Evolutionary conservation across 371 early-diverging fungal species (phyloP).

Genomic region (Dentiscutata heterogama): DNA sequence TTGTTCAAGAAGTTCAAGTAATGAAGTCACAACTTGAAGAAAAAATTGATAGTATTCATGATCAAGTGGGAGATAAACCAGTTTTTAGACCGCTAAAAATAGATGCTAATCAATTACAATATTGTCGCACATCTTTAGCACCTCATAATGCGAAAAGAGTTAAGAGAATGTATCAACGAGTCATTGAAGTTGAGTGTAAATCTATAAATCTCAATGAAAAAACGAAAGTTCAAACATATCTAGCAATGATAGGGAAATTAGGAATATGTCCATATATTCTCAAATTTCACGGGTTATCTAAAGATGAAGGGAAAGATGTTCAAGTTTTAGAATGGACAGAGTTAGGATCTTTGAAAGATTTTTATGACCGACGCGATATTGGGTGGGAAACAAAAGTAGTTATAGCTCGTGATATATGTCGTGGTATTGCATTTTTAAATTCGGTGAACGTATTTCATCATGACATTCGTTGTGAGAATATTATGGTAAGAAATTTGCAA

Average conservation of each 20-base stretch:
- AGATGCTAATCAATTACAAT: no score
- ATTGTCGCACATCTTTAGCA: no score
- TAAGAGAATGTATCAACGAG: no score
- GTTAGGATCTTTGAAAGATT: slow-evolving; percentile 9
- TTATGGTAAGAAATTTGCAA: background rate
- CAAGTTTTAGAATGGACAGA: slow-evolving; percentile 35
- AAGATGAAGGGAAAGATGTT: background rate
- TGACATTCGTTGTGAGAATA: slow-evolving; percentile 24
- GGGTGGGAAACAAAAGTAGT: background rate
- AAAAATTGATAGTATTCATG: no score
- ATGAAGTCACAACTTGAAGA: no score
- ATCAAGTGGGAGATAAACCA: no score
- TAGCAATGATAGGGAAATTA: background rate
- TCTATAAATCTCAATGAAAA: no score
- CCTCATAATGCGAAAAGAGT: no score
- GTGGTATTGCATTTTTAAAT: slow-evolving; percentile 21
- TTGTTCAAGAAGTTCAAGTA: no score
- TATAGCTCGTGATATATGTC: slow-evolving; percentile 5
- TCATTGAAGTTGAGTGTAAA: no score
- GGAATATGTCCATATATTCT: background rate
- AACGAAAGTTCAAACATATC: no score
- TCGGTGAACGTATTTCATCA: background rate
- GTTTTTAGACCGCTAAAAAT: no score
- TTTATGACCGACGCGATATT: slow-evolving; percentile 1
- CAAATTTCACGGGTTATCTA: background rate